A percentile compares a stretch with the other conserved stretches of the same genome.
Evolutionary conservation across 2,329 filamentous ascomycete genomes (phyloP).

Genomic region (Fusarium sarcochroum): DNA sequence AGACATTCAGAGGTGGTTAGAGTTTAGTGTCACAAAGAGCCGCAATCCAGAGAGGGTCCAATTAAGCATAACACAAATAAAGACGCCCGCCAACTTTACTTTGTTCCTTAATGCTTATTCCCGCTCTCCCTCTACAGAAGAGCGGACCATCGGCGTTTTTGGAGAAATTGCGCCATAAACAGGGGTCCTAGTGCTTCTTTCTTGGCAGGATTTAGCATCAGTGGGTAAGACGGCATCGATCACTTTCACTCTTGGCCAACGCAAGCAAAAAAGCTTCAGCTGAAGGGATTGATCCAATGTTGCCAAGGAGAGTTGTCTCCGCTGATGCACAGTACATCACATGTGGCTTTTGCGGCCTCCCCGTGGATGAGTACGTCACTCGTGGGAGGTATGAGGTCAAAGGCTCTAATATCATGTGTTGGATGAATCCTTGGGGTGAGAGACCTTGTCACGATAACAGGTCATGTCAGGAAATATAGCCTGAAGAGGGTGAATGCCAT

Average conservation of each 20-base stretch:
- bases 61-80: constrained; percentile 40
- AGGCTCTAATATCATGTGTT: background rate
- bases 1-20: background rate
- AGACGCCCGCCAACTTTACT: background rate
- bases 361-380: constrained; percentile 22
- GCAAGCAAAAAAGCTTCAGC: constrained; percentile 14
- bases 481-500: background rate
- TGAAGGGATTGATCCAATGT: constrained; percentile 5
- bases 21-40: background rate
- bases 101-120: constrained; percentile 17
- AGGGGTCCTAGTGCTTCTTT: constrained; percentile 23
- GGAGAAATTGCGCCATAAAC: constrained; percentile 33
- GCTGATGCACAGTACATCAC: constrained; percentile 10
- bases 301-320: constrained; percentile 1
- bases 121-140: constrained; percentile 3
- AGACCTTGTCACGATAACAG: constrained; percentile 4
- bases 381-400: background rate
- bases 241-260: constrained; percentile 15
- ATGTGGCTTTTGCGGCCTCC: constrained; percentile 16
- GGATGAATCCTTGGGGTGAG: background rate
- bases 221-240: constrained; percentile 29
- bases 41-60: background rate
- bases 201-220: constrained; percentile 9
- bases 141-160: constrained; percentile 5
- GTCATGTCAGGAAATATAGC: background rate